These are phyloP conservation scores for Coelastrella sp. DNA, from an alignment of 139 green algal species.

Conservation along the genomic window DNA sequence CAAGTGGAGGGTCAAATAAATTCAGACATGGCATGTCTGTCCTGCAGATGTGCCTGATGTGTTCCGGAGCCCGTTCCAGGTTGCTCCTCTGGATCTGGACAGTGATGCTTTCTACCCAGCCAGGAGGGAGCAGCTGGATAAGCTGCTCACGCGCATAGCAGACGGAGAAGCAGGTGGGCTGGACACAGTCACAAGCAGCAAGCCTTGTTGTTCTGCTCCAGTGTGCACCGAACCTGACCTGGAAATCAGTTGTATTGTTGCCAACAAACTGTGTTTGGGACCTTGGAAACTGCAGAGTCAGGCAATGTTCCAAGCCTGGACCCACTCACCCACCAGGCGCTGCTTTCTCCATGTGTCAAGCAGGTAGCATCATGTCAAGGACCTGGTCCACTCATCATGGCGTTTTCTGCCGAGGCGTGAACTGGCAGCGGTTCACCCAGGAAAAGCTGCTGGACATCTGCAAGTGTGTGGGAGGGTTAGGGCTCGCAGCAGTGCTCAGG, in stretches of 20 bases:
- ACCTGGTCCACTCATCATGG: slow-evolving; percentile 73
- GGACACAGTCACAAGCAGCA: no score
- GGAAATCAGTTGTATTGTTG: no score
- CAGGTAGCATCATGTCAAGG: not conserved
- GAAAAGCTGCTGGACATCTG: slow-evolving; percentile 76
- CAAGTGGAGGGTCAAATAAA: no score
- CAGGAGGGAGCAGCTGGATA: slow-evolving; percentile 66
- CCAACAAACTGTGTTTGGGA: no score
- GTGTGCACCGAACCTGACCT: no score
- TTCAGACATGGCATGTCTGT: not conserved
- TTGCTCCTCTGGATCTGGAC: slow-evolving; percentile 82
- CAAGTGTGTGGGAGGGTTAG: slow-evolving; percentile 75
- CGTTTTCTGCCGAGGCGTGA: slow-evolving; percentile 68
- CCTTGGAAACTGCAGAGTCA: no score
- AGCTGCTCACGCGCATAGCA: slow-evolving; percentile 62
- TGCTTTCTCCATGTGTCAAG: not conserved
- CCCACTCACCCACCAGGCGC: not conserved
- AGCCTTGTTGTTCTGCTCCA: no score
- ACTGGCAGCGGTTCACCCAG: slow-evolving; percentile 77
- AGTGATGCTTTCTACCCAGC: slow-evolving; percentile 80
- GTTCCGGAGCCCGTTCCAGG: slow-evolving; percentile 86
- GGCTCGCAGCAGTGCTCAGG: slow-evolving; percentile 78
- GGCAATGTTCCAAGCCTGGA: no score
- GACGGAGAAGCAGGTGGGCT: slow-evolving; percentile 40
- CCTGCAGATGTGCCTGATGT: slow-evolving; percentile 70